phyloP scores from a whole-genome alignment of 768 basidiomycete species.

The Auricularia sp. region DNA sequence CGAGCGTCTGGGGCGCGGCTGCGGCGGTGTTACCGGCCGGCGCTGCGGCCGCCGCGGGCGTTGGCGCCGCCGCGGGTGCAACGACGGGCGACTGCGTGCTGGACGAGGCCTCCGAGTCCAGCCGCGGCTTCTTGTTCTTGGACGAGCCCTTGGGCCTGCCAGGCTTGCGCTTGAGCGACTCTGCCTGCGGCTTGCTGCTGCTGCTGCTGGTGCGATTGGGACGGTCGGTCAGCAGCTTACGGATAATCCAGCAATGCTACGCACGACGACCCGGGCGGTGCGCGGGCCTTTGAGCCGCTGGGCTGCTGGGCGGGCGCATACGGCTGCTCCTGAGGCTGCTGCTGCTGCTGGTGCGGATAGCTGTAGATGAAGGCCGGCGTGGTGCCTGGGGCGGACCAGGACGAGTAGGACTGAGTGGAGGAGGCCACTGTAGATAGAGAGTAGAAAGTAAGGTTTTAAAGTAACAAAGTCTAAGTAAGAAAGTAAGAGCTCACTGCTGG shows the following conservation, averaged over 20 bases:
- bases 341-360: neutral
- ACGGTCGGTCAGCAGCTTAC: neutral
- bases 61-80: too few species aligned
- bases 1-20: too few species aligned
- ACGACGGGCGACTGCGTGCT: too few species aligned
- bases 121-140: slow-evolving; percentile 24
- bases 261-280: too few species aligned
- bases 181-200: neutral
- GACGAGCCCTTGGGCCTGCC: neutral
- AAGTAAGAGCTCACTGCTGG: neutral
- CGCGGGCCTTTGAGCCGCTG: too few species aligned
- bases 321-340: neutral
- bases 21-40: too few species aligned
- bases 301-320: neutral
- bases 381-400: neutral
- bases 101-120: slow-evolving; percentile 8
- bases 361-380: neutral
- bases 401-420: neutral
- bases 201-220: neutral
- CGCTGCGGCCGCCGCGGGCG: too few species aligned
- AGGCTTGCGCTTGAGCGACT: neutral
- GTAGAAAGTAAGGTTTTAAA: neutral
- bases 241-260: too few species aligned
- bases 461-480: neutral
- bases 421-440: neutral